Conservation (phyloP, 148 eudicot species). For the Silene conica region DNA sequence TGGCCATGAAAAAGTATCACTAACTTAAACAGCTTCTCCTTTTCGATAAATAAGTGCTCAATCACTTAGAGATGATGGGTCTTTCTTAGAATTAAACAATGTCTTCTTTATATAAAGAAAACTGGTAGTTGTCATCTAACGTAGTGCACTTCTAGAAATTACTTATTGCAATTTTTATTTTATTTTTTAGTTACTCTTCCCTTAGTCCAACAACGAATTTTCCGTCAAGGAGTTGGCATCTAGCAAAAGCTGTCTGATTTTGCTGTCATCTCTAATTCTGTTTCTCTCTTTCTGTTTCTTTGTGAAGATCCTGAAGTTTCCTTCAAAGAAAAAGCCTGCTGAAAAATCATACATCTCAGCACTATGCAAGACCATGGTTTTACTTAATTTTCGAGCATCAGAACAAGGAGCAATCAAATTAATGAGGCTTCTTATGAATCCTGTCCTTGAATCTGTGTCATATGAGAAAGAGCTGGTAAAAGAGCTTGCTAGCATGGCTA, state of each 20-base stretch:
- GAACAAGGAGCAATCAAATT: constrained; percentile 79
- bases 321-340: constrained; percentile 62
- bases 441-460: constrained; percentile 41
- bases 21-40: not conserved
- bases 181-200: no score
- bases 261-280: constrained; percentile 3
- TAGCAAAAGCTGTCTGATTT: not conserved
- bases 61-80: not conserved
- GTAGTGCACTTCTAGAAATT: no score
- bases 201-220: not conserved
- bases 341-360: constrained; percentile 77
- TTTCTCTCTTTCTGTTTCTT: not conserved
- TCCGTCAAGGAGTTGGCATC: not conserved
- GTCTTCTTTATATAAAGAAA: no score
- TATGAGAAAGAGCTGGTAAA: constrained; percentile 70
- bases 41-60: not conserved
- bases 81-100: no score
- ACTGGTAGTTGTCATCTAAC: no score
- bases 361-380: constrained; percentile 52
- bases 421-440: constrained; percentile 53
- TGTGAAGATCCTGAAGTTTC: constrained; percentile 52
- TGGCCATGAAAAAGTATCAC: not conserved
- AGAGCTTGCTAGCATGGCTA: constrained; percentile 64
- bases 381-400: constrained; percentile 55
- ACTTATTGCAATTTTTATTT: no score